Evolutionary conservation across 179 eudicot species (phyloP), one percentile per base, ranked within the genome.

Genomic region (Pouteria campechiana): DNA sequence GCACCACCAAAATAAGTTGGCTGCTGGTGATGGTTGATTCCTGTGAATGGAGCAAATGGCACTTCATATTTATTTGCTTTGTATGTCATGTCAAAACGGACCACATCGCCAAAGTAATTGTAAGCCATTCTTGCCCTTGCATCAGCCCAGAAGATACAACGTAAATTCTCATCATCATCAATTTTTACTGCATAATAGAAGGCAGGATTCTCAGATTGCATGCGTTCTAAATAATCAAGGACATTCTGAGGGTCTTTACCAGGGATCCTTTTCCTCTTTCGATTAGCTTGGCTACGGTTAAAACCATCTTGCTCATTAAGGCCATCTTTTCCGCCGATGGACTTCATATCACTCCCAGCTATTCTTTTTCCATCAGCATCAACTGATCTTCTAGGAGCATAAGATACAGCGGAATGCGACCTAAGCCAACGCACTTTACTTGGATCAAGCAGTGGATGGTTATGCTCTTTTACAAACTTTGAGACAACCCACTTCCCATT

Each of bases 201-300:
- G 11, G 90, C 94, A 3, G 94, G 94, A 35, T 87, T 87, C 66
- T 83, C 94, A 4, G 90, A 89, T 74, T 87, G 96, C 94, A 76
- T 72, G 57, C 72, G 79, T 48, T 72, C 74, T 18, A 87, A 83
- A 73, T 87, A 87, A 53, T 87, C 94, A 43, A 87, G 61, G 49
- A 83, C 65, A 53, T 83, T 83, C 53, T 79, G 90, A 41, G 94
- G 83, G 68, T 87, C 86, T 67, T 66, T 87, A 17, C 96, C 96
- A 32, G 75, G 55, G 27, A 81, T 76, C 51, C 65, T 64, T 60
- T 55, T 79, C 19, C 65, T 64, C 60, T 55, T 79, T 20, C 45
- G 70, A 34, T 25, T 34, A 43, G 37, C 48, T 29, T 68, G 69
- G 52, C 55, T 75, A 40, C n/a, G n/a, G n/a, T n/a, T n/a, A n/a